Evolutionary conservation across 305 asterid species (phyloP).

Genomic region (Caryopteris hybrid): DNA sequence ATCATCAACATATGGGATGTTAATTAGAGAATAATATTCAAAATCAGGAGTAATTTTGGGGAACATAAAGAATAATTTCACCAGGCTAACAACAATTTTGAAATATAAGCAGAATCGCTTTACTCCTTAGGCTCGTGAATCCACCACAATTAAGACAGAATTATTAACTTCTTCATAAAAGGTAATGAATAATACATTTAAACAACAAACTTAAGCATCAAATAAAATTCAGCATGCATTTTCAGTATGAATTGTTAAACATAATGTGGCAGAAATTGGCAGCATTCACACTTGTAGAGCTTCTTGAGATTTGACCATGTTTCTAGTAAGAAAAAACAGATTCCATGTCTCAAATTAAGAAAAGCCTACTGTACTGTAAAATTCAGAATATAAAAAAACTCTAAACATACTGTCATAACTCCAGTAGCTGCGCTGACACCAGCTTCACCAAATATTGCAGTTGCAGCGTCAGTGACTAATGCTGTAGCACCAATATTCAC

Average conservation of each 20-base stretch:
- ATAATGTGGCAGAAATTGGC: neutral
- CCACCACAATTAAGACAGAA: neutral
- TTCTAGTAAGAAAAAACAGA: neutral
- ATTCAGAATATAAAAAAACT: neutral
- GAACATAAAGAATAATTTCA: neutral
- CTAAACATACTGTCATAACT: constrained; percentile 80
- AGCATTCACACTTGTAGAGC: neutral
- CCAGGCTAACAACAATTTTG: neutral
- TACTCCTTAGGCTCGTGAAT: neutral
- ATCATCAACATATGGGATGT: neutral
- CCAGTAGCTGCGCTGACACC: constrained; percentile 98
- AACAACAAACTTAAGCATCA: neutral
- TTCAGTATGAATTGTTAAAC: neutral
- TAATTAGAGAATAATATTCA: neutral
- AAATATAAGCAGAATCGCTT: neutral
- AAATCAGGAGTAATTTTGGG: neutral
- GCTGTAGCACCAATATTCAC: constrained; percentile 98
- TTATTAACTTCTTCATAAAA: neutral
- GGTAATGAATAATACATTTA: neutral
- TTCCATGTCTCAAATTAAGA: neutral
- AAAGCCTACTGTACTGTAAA: neutral
- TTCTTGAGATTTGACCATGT: neutral
- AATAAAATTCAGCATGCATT: neutral
- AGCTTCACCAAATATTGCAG: constrained; percentile 92
- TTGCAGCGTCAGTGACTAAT: constrained; percentile 94